A percentile compares a stretch with the other conserved stretches of the same genome.
These are phyloP conservation scores for Candida patagonica DNA, from an alignment of 805 yeast genomes.

Conservation along the genomic window DNA sequence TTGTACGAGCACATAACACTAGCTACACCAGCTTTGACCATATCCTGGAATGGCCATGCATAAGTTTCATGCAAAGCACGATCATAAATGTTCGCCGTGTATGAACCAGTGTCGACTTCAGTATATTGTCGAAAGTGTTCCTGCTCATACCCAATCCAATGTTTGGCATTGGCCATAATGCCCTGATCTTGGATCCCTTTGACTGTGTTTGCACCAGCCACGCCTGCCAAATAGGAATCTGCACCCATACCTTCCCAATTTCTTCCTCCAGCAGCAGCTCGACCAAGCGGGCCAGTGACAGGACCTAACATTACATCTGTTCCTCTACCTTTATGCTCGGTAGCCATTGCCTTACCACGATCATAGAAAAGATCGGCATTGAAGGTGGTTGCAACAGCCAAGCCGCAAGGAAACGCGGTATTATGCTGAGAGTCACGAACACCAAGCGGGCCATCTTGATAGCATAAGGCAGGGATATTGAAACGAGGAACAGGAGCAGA, in stretches of 20 bases:
- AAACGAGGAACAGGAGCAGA: slow-evolving; percentile 50
- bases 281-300: slow-evolving; percentile 50
- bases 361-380: slow-evolving; percentile 42
- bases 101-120: slow-evolving; percentile 32
- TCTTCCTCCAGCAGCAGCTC: slow-evolving; percentile 54
- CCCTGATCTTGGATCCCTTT: slow-evolving; percentile 51
- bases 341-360: slow-evolving; percentile 46
- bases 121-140: slow-evolving; percentile 48
- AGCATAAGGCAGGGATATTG: slow-evolving; percentile 45
- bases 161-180: slow-evolving; percentile 48
- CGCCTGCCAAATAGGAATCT: slow-evolving; percentile 54
- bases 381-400: slow-evolving; percentile 51
- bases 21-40: slow-evolving; percentile 50
- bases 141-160: slow-evolving; percentile 53
- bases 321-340: slow-evolving; percentile 46
- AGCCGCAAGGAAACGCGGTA: slow-evolving; percentile 49
- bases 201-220: slow-evolving; percentile 42
- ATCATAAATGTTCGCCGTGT: slow-evolving; percentile 50
- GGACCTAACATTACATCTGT: slow-evolving; percentile 51
- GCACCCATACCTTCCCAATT: slow-evolving; percentile 58
- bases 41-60: slow-evolving; percentile 61
- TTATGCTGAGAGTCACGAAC: slow-evolving; percentile 48
- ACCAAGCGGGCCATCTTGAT: slow-evolving; percentile 58
- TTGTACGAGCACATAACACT: slow-evolving; percentile 56
- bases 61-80: slow-evolving; percentile 53